Base-by-base conservation (phyloP, 1,284 basidiomycete genomes). In the Ustilago trichophora region DNA sequence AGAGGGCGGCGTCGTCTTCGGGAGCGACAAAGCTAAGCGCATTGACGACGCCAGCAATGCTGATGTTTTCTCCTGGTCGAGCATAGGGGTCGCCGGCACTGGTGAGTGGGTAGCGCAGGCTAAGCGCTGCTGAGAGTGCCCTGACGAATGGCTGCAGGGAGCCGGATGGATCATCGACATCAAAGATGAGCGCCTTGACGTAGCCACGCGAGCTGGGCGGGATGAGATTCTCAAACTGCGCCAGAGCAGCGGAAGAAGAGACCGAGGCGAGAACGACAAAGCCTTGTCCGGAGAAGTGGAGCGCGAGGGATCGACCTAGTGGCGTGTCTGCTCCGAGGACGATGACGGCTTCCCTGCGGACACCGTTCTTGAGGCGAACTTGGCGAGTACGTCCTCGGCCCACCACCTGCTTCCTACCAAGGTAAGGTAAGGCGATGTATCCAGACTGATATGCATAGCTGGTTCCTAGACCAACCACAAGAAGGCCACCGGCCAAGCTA, bases 281-380 rank as follows among this genome's bases (percentile, higher is more conserved):
- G 38, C 75, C 72, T 26, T 54, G 66, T 27, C 72, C 31, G 4
- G 73, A 64, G 27, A 81, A 72, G 34, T 72, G 59, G 21, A 74
- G 51, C 1, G 65, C 66, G 7, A 78, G 48, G 3, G 75, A 67
- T 8, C 70, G 72, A 6, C 79, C 79, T 3, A 80, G 62, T 1
- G 75, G 69, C n/a, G 75, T 76, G 47, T 81, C 79, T n/a, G 57
- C 79, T 19, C 78, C 79, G 0, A 81, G 72, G 15, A 81, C 73
- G 43, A 78, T 70, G 41, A 77, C 66, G 15, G 65, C 67, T 63
- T 77, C 75, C 32, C 65, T 51, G n/a, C 73, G 60, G 13, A 65
- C 27, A 15, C 75, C 73, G 16, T 73, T 72, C 45, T 60, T 62
- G 31, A 59, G 38, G 32, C 59, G 54, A 5, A 65, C 55, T 38